These are phyloP conservation scores for Cryoendolithus antarcticus DNA, from an alignment of 2,329 filamentous ascomycete genomes.

Conservation along the genomic window DNA sequence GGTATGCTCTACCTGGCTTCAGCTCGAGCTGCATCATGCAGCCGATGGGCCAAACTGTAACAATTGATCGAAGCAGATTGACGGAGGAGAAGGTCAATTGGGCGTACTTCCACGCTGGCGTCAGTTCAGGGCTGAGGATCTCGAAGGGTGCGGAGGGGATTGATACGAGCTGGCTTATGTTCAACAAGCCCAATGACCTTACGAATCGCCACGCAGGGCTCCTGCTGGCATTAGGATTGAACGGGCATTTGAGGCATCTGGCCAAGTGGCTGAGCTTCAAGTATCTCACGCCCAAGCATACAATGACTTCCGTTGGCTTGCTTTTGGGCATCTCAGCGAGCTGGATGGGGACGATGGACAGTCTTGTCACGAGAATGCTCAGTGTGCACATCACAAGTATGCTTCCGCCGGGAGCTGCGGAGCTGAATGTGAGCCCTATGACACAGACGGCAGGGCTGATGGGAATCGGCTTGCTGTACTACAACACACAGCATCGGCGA, in stretches of 20 bases:
- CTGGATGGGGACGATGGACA: slow-evolving; percentile 95
- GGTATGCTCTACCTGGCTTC: slow-evolving; percentile 79
- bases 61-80: slow-evolving; percentile 76
- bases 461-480: slow-evolving; percentile 91
- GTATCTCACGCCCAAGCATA: slow-evolving; percentile 97
- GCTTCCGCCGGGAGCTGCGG: slow-evolving; percentile 81
- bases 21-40: slow-evolving; percentile 86
- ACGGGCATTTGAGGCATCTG: slow-evolving; percentile 84
- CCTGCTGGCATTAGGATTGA: slow-evolving; percentile 76
- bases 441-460: slow-evolving; percentile 95
- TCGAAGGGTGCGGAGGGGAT: slow-evolving; percentile 84
- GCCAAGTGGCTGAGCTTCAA: slow-evolving; percentile 99
- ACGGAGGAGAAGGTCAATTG: slow-evolving; percentile 95
- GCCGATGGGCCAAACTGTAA: slow-evolving; percentile 80
- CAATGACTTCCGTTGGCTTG: slow-evolving; percentile 97
- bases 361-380: slow-evolving; percentile 77
- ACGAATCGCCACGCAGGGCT: slow-evolving; percentile 96
- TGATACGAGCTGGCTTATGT: slow-evolving; percentile 96
- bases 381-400: slow-evolving; percentile 95
- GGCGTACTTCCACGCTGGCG: slow-evolving; percentile 97
- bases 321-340: slow-evolving; percentile 84
- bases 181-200: slow-evolving; percentile 87
- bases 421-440: slow-evolving; percentile 81
- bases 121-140: slow-evolving; percentile 83
- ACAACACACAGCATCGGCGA: slow-evolving; percentile 85